Evolutionary conservation across 1,139 yeast species (phyloP), one percentile per base, ranked within the genome.

Genomic region (Martiniozyma asiatica): DNA sequence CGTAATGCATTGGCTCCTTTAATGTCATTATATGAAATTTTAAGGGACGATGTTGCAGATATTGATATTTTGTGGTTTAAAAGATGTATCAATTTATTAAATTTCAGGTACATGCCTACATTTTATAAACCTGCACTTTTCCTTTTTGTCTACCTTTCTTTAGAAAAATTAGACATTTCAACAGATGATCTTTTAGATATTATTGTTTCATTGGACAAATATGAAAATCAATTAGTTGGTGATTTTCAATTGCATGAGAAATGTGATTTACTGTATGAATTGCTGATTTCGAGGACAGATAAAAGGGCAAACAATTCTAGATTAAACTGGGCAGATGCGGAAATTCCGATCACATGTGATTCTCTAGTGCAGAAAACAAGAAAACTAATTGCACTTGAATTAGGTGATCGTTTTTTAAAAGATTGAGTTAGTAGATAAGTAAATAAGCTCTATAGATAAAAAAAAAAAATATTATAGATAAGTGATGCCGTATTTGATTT

Each of bases 71-170:
- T n/a, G n/a, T 25, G 41, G 31, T 41, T 58, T 17, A 42, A 41
- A 32, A 58, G 55, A 35, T 48, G 81, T 26, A 51, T 73, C 19
- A 66, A 68, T 26, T 56, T 84, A 31, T 48, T 84, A 33, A 63
- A 67, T 30, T 82, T 81, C 56, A 68, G 64, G 26, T 76, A 72
- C 48, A 47, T 82, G 38, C 93, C 92, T 2, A 61, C 48, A 41
- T 69, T 63, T 48, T 76, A 59, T 50, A 61, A 55, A 50, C 67
- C 75, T 4, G 55, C 70, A 20, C 52, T 73, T 24, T 44, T 72
- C 9, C 42, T 70, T 21, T 26, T 44, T 6, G 17, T 46, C 7
- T 29, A 27, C 24, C 45, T 47, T 7, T 43, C 35, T 14, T 29
- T 47, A 21, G 38, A 37, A 21, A 29, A 39, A 19, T 31, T 33